These are phyloP conservation scores for Microsporum audouinii DNA, from an alignment of 2,329 filamentous ascomycete genomes.

Conservation along the genomic window DNA sequence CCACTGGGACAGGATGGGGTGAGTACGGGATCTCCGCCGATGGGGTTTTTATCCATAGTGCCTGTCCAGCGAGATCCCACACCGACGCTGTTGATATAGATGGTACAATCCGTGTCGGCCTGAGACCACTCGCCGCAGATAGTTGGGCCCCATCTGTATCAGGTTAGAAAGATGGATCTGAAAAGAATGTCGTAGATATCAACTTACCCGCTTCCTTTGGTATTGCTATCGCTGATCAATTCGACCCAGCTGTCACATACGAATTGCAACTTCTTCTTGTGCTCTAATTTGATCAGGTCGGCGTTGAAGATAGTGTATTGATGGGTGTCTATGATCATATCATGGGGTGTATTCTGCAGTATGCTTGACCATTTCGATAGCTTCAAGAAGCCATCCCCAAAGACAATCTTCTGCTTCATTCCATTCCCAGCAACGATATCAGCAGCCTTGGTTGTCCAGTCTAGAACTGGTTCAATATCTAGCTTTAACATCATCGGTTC, in stretches of 20 bases:
- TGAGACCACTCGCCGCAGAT: slow-evolving; percentile 96
- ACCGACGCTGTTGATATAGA: slow-evolving; percentile 78
- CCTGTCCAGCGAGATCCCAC: slow-evolving; percentile 87
- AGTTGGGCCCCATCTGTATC: slow-evolving; percentile 64
- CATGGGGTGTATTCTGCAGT: slow-evolving; percentile 55
- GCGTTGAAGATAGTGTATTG: slow-evolving; percentile 98
- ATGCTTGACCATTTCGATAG: slow-evolving; percentile 81
- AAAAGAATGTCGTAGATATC: neutral
- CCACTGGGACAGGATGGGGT: slow-evolving; percentile 58
- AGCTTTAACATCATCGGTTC: slow-evolving; percentile 80
- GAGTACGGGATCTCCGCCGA: slow-evolving; percentile 45
- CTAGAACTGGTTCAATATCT: slow-evolving; percentile 52
- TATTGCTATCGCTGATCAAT: slow-evolving; percentile 62
- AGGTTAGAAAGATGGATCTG: neutral
- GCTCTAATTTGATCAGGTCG: slow-evolving; percentile 68
- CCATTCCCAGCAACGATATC: slow-evolving; percentile 65
- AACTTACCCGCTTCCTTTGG: slow-evolving; percentile 54
- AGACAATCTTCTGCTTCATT: slow-evolving; percentile 59
- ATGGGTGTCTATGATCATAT: slow-evolving; percentile 83
- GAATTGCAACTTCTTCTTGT: slow-evolving; percentile 73
- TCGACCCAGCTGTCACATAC: slow-evolving; percentile 71
- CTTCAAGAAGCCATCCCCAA: slow-evolving; percentile 92
- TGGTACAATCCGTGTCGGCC: slow-evolving; percentile 88
- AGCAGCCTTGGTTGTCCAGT: slow-evolving; percentile 69
- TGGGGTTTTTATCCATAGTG: slow-evolving; percentile 54